Evolutionary conservation across 176 grass and related monocot species (phyloP), one percentile per base, ranked within the genome.

Genomic region (Eragrostis nindensis): DNA sequence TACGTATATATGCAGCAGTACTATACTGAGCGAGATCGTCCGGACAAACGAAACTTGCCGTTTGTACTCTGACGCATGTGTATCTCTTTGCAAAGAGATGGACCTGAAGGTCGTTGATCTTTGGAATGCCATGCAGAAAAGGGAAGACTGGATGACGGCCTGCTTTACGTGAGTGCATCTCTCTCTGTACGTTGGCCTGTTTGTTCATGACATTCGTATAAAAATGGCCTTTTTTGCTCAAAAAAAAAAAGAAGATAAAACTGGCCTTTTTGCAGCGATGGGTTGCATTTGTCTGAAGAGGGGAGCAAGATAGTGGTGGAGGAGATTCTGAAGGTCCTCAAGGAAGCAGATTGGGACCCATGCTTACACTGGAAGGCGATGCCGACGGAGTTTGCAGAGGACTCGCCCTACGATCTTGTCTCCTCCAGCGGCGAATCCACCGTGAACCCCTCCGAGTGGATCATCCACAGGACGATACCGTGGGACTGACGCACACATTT

Each of bases 331-430:
- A 87, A 78, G 77, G 80, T 92, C 62, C 82, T 94, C 32, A 92
- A 92, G 75, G 87, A 92, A 70, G 94, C 92, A 30, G 92, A 97
- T 10, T 97, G 94, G 94, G 82, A 94, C 39, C 94, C 94, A 36
- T 90, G 89, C 18, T 64, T 97, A 15, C 72, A 90, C 85, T 97
- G 94, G 91, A 94, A 92, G 73, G 82, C 73, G 21, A 49, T 97
- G 83, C 77, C 76, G 4, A 88, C 92, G 2, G 94, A 97, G 80
- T 97, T 94, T 22, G 87, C 8, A 19, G 92, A 97, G 78, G 94
- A 97, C 64, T 97, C 92, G 0, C 59, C 82, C 44, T 94, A 82
- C 12, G 92, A 97, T 65, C 82, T 94, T 11, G 87, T 97, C 73
- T 41, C 87, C 50, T 82, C 82, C 56, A 88, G 89, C 79, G 94